phyloP scores from a whole-genome alignment of 169 alveolate species.

The Fabrea salina region DNA sequence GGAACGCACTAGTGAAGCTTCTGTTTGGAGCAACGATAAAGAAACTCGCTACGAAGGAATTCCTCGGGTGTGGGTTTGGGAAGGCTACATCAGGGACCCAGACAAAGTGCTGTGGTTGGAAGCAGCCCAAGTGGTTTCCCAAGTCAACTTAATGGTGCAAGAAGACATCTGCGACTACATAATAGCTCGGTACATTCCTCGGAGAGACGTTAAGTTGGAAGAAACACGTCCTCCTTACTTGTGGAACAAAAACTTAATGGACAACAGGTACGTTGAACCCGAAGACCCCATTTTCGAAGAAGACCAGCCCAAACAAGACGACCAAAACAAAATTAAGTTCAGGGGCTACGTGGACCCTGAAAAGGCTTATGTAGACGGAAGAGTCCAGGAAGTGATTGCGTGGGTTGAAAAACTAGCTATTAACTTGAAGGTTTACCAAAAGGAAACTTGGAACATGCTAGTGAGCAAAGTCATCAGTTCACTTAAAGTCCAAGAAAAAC shows the following conservation, averaged over 20 bases:
- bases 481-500: background rate
- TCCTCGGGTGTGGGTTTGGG: constrained; percentile 28
- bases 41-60: constrained; percentile 30
- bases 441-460: constrained; percentile 9
- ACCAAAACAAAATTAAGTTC: background rate
- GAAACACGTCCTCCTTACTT: constrained; percentile 26
- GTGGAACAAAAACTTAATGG: background rate
- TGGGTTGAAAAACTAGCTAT: constrained; percentile 2
- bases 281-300: background rate
- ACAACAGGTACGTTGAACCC: constrained; percentile 18
- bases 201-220: background rate
- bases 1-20: background rate
- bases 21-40: constrained; percentile 26
- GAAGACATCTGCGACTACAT: constrained; percentile 27
- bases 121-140: constrained; percentile 6
- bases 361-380: constrained; percentile 24
- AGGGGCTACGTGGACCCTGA: background rate
- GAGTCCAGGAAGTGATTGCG: constrained; percentile 8
- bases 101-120: constrained; percentile 18
- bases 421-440: background rate
- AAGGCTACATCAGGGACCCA: constrained; percentile 19
- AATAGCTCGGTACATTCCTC: background rate
- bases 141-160: constrained; percentile 26
- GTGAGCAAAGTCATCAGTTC: background rate
- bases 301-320: background rate